These are phyloP conservation scores for Helicocarpus griseus DNA, from an alignment of 2,329 filamentous ascomycete species.

Conservation along the genomic window DNA sequence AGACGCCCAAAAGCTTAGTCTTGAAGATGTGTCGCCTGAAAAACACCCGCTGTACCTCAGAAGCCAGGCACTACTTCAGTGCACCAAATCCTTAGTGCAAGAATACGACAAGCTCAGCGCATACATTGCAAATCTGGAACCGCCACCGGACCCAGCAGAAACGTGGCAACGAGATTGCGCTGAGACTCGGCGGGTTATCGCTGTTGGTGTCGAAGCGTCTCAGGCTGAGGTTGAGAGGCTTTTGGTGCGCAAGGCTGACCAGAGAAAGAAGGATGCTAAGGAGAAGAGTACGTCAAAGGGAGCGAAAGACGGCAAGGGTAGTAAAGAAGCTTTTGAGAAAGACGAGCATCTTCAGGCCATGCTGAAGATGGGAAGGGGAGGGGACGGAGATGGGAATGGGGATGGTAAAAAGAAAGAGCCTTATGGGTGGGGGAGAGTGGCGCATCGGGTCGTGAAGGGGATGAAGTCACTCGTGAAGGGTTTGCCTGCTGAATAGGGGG, in stretches of 20 bases:
- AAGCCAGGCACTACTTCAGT: constrained; percentile 6
- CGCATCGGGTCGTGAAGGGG: constrained; percentile 11
- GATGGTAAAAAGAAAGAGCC: background rate
- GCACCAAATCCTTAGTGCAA: constrained; percentile 6
- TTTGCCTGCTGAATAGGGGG: constrained; percentile 1
- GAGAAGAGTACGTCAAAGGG: background rate
- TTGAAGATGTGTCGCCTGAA: background rate
- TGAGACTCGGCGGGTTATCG: constrained; percentile 12
- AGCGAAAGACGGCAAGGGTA: background rate
- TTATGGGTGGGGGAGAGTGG: constrained; percentile 13
- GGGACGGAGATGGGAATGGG: no score
- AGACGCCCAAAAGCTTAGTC: background rate
- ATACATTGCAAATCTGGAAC: constrained; percentile 4
- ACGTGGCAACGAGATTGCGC: constrained; percentile 10
- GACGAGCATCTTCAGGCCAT: constrained; percentile 14
- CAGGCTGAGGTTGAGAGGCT: constrained; percentile 10
- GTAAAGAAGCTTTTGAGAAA: constrained; percentile 4
- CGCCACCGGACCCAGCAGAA: constrained; percentile 7
- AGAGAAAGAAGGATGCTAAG: background rate
- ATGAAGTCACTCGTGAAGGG: constrained; percentile 10
- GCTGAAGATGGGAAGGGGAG: constrained; percentile 13
- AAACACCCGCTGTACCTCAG: constrained; percentile 9
- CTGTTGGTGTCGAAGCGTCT: constrained; percentile 10
- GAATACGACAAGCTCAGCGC: constrained; percentile 8
- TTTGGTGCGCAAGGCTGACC: constrained; percentile 6